phyloP scores from a whole-genome alignment of 352 stramenopile genomes.

The Globisporangium nodosum region DNA sequence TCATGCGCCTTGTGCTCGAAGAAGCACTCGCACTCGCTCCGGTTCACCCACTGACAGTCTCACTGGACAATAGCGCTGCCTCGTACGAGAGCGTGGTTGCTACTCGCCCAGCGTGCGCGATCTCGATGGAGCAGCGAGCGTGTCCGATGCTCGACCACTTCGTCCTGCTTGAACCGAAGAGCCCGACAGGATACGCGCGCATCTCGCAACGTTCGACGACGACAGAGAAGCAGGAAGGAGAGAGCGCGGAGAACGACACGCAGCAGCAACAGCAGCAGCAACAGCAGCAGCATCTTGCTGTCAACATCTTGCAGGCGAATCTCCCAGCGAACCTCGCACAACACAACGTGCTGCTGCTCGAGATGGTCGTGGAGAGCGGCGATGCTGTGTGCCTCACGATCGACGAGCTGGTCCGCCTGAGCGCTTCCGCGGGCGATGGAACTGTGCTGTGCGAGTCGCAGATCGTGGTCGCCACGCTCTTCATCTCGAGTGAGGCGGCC shows the following conservation, averaged over 20 bases:
- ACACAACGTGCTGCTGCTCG: constrained; percentile 47
- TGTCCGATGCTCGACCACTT: constrained; percentile 23
- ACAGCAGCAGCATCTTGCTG: too few relatives aligned
- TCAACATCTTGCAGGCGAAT: constrained; percentile 8
- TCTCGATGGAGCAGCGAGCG: constrained; percentile 15
- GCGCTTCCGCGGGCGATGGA: neutral
- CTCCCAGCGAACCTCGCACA: constrained; percentile 23
- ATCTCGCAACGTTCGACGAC: neutral
- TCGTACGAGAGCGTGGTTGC: constrained; percentile 16
- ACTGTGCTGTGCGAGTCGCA: neutral
- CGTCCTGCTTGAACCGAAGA: constrained; percentile 15
- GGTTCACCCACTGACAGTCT: constrained; percentile 14
- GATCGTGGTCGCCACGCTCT: neutral
- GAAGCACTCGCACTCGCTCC: constrained; percentile 35
- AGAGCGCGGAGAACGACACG: neutral
- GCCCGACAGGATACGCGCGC: constrained; percentile 14
- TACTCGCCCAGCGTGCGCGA: constrained; percentile 25
- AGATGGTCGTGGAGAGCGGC: constrained; percentile 24
- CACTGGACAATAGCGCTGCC: neutral
- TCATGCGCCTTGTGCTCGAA: constrained; percentile 52
- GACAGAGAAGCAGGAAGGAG: neutral
- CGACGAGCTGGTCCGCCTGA: neutral
- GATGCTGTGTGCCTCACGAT: constrained; percentile 17
- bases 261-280: neutral
- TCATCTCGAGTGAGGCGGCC: neutral